Percentiles rank a stretch among this genome's conserved stretches.
phyloP scores from a whole-genome alignment of 1,284 basidiomycete species.

The Melampsora medusae region DNA sequence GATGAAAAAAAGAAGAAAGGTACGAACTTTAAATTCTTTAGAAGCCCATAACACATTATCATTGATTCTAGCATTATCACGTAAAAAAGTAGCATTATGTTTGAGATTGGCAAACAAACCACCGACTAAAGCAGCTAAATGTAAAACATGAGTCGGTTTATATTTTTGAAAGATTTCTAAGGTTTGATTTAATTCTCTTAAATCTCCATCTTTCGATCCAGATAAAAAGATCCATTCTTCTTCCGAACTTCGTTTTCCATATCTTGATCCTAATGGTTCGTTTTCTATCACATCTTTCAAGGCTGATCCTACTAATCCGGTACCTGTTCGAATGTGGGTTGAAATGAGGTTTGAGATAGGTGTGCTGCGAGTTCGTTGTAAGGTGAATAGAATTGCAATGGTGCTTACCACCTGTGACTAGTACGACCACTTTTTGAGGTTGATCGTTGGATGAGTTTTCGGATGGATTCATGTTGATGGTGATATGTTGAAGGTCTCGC shows the following conservation, averaged over 20 bases:
- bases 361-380: background rate
- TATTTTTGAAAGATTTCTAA: conserved; percentile 71
- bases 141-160: conserved; percentile 85
- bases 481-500: too few relatives aligned
- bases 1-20: background rate
- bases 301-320: conserved; percentile 78
- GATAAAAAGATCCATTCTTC: conserved; percentile 81
- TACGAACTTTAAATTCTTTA: conserved; percentile 60
- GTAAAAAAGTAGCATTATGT: conserved; percentile 77
- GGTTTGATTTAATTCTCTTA: conserved; percentile 57
- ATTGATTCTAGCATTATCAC: conserved; percentile 86
- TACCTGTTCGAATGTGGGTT: conserved; percentile 53
- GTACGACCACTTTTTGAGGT: conserved; percentile 10
- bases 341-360: background rate
- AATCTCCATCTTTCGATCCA: conserved; percentile 69
- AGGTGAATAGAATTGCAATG: background rate
- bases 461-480: too few relatives aligned
- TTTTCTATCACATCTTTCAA: conserved; percentile 73
- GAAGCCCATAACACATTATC: conserved; percentile 78
- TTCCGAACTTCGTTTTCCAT: conserved; percentile 65
- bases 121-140: conserved; percentile 67
- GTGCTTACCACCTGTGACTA: conserved; percentile 29
- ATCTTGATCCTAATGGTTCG: conserved; percentile 71
- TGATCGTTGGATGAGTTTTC: too few relatives aligned
- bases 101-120: conserved; percentile 89